phyloP scores from a whole-genome alignment of 2,329 filamentous ascomycete species.

The Elsinoe batatas region DNA sequence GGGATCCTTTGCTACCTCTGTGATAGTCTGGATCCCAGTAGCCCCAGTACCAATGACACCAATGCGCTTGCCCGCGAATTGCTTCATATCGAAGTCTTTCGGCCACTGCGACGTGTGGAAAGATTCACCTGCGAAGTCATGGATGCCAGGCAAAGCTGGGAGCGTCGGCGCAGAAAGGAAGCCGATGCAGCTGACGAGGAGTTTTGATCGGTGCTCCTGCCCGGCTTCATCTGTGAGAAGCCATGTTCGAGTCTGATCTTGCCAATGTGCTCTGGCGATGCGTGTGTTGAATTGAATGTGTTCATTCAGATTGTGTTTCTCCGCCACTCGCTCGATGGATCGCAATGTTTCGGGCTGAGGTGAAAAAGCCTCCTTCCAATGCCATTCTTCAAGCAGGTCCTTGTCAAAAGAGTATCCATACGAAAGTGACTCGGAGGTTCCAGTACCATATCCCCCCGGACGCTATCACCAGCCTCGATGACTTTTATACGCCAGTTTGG shows the following conservation, averaged over 20 bases:
- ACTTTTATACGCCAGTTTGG: conserved; percentile 29
- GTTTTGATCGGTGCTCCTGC: conserved; percentile 25
- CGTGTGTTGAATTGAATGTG: conserved; percentile 35
- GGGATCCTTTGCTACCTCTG: conserved; percentile 20
- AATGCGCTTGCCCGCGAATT: conserved; percentile 23
- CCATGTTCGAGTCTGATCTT: conserved; percentile 28
- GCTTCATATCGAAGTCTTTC: conserved; percentile 10
- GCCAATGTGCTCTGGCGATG: conserved; percentile 28
- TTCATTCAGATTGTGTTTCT: conserved; percentile 33
- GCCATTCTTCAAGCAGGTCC: conserved; percentile 35
- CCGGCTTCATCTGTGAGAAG: conserved; percentile 22
- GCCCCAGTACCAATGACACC: conserved; percentile 27
- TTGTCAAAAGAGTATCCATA: conserved; percentile 35
- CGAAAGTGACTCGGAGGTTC: conserved; percentile 38
- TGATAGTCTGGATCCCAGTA: conserved; percentile 20
- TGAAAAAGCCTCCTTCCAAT: conserved; percentile 30
- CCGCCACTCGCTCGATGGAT: conserved; percentile 40
- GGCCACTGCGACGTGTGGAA: conserved; percentile 29
- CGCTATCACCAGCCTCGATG: conserved; percentile 32
- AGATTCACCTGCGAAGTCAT: conserved; percentile 24
- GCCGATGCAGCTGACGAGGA: conserved; percentile 36
- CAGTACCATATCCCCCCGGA: conserved; percentile 38
- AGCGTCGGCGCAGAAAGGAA: conserved; percentile 22
- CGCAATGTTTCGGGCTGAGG: conserved; percentile 36
- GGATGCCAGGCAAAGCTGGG: conserved; percentile 25